These are phyloP conservation scores for Suillus subluteus DNA, from an alignment of 768 basidiomycete genomes.

Conservation along the genomic window DNA sequence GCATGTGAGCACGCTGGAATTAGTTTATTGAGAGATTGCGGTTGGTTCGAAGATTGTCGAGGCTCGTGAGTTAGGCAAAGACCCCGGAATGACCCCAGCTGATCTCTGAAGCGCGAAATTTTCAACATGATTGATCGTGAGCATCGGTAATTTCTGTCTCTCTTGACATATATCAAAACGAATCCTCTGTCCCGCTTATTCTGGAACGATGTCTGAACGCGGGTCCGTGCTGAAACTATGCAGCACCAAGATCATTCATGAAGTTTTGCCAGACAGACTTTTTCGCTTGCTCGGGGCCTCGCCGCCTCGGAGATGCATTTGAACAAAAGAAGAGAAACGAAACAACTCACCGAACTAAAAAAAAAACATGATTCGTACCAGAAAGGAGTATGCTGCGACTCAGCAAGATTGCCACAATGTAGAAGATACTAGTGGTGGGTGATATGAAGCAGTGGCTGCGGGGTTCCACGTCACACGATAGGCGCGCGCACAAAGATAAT, in stretches of 20 bases:
- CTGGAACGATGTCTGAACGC: background rate
- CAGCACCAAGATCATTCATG: background rate
- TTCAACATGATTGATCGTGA: background rate
- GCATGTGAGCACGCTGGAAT: slow-evolving; percentile 1
- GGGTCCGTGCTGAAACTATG: background rate
- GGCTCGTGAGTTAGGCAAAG: background rate
- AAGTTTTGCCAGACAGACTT: too few relatives aligned
- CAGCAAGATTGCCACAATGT: background rate
- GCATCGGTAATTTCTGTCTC: background rate
- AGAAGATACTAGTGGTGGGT: background rate
- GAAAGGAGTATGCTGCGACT: background rate
- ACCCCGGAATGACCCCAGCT: background rate
- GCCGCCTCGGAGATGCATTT: background rate
- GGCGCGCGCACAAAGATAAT: background rate
- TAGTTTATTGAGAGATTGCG: slow-evolving; percentile 1
- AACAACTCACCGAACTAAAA: background rate
- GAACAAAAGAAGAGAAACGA: background rate
- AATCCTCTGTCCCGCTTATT: background rate
- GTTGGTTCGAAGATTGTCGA: background rate
- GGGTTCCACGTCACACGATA: slow-evolving; percentile 5
- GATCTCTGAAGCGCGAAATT: background rate
- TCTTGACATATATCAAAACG: background rate
- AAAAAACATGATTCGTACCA: background rate
- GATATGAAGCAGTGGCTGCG: background rate
- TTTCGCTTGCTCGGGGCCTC: background rate